A percentile compares a stretch with the other conserved stretches of the same genome.
Conservation (phyloP, 768 basidiomycete genomes). For the Auricularia sp. region DNA sequence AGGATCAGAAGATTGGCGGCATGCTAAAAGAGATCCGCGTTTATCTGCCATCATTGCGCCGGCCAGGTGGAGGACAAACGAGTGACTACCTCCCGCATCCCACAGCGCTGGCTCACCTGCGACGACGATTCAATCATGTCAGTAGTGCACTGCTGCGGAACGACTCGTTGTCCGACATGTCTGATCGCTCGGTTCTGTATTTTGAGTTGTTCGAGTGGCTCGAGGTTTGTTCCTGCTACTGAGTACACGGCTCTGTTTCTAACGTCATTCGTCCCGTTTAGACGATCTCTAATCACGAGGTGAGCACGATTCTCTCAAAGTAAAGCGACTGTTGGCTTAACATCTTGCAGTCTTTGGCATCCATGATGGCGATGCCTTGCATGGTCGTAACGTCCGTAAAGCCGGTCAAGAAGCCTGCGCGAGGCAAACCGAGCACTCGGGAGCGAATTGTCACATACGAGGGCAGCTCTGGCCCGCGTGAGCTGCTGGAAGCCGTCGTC, state of each 20-base stretch:
- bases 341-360: conserved; percentile 44
- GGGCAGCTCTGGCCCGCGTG: conserved; percentile 83
- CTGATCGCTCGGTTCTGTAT: conserved; percentile 74
- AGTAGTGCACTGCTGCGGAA: conserved; percentile 80
- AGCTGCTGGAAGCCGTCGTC: conserved; percentile 81
- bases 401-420: conserved; percentile 40
- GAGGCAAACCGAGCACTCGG: conserved; percentile 43
- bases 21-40: conserved; percentile 65
- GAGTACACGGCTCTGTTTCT: not conserved
- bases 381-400: conserved; percentile 74
- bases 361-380: conserved; percentile 96
- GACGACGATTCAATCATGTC: conserved; percentile 82
- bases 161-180: conserved; percentile 92
- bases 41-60: conserved; percentile 74
- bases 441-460: conserved; percentile 84
- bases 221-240: conserved; percentile 42
- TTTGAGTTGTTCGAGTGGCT: conserved; percentile 89
- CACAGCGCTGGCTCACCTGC: conserved; percentile 82
- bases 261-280: conserved; percentile 21
- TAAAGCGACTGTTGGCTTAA: not conserved
- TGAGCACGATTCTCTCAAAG: not conserved
- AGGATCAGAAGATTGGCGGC: conserved; percentile 64
- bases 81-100: conserved; percentile 92
- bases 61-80: conserved; percentile 63
- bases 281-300: conserved; percentile 91